These are phyloP conservation scores for Tuber umbilicatum DNA, from an alignment of 495 filamentous ascomycete species.

Conservation along the genomic window DNA sequence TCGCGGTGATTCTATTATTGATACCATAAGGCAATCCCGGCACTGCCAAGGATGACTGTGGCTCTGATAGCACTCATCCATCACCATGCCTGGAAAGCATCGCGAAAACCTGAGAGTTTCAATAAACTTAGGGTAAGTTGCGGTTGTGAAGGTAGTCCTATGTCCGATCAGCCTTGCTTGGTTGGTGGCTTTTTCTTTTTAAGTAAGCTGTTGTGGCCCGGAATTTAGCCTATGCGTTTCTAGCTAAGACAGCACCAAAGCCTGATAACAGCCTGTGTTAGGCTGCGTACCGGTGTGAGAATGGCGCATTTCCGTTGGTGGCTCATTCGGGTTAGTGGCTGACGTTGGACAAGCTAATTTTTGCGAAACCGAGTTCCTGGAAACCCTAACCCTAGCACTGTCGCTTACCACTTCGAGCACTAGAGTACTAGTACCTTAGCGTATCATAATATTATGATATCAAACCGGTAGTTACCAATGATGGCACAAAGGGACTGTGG, in stretches of 20 bases:
- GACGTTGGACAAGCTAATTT: too few relatives aligned
- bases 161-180: too few relatives aligned
- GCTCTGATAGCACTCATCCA: too few relatives aligned
- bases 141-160: neutral
- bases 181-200: neutral
- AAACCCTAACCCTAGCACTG: neutral
- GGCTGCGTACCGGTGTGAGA: neutral
- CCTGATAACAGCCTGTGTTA: neutral
- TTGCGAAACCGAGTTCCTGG: too few relatives aligned
- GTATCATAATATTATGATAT: too few relatives aligned
- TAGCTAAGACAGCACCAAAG: neutral
- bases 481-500: too few relatives aligned
- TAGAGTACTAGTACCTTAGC: too few relatives aligned
- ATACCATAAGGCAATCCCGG: neutral
- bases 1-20: neutral
- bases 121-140: neutral
- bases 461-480: too few relatives aligned
- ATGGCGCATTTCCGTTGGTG: neutral
- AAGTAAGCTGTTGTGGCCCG: neutral
- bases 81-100: neutral
- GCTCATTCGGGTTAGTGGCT: neutral
- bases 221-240: neutral
- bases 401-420: too few relatives aligned
- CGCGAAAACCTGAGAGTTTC: neutral
- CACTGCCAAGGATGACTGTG: neutral